Evolutionary conservation across 352 stramenopile genomes (phyloP), one percentile per base, ranked within the genome.

Genomic region (Phytophthora melonis): DNA sequence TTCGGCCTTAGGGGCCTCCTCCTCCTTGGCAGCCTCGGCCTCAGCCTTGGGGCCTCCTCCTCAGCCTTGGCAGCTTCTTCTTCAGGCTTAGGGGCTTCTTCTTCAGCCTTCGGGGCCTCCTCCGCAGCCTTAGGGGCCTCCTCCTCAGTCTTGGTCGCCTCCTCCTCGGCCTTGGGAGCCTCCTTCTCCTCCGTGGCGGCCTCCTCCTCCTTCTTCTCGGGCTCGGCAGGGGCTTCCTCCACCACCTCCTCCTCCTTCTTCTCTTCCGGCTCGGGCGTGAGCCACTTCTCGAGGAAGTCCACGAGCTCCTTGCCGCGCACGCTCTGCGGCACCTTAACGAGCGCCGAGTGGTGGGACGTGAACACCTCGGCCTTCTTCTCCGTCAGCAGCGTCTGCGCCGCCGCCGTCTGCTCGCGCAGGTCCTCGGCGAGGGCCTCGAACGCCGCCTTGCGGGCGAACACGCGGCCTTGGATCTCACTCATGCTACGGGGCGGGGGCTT

Each of bases 241-340:
- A 4, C 8, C 34, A 4, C 21, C 25, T 73, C 74, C 23, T 81
- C 63, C 39, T 75, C 45, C 32, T 58, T 62, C 54, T 71, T 65
- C 57, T 62, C 56, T 21, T 60, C 57, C 52, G 71, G 49, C 59
- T 81, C 70, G 25, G 72, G 71, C 21, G 53, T 83, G 3, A 90
- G 55, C 75, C 79, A 88, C 66, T 80, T 81, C 63, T 77, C 65
- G 11, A 90, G 52, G 39, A 74, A 74, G 47, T 90, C 82, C 18
- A 87, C 55, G 23, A 90, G 72, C n/a, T 70, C 69, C 66, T 84
- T 87, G 53, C 75, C 78, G 32, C 81, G 80, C 25, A 78, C 75
- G 56, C 80, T 82, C 63, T 78, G 78, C 23, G 77, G 61, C 56
- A 83, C 74, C 57, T 84, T 86, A 39, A 78, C 66, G 18, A 88